Base-by-base conservation (phyloP, 2,329 filamentous ascomycete species). In the Sporothrix brasiliensis region DNA sequence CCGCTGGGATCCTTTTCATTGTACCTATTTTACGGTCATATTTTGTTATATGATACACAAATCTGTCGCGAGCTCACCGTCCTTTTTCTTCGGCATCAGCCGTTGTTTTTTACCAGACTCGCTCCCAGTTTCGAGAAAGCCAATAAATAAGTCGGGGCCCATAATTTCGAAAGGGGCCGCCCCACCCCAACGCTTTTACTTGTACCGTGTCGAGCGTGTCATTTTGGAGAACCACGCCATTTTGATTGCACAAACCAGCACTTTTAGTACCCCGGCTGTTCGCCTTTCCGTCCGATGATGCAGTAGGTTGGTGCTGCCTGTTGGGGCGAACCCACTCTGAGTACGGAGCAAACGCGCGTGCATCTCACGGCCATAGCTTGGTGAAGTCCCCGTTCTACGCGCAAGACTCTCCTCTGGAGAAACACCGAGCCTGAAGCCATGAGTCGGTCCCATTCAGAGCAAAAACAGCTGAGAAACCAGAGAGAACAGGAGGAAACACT, bases 171-270 rank as follows among this genome's bases (percentile, higher is more conserved):
- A 58, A 21, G 68, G 50, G 68, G 68, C 41, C 60, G 54, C 67
- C 54, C 69, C 69, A 68, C 65, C 47, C 30, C 63, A 67, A 63
- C 58, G 39, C 67, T 63, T 50, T 68, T 58, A 21, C 50, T 68
- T 14, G 70, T 39, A 39, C 41, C 34, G 30, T 39, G 27, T 19
- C 27, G 9, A 24, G 24, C 24, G 24, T 24, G 24, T 24, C 24
- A 24, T 24, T 65, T 47, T 58, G 34, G 41, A 69, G 41, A 69
- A 71, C 69, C 72, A 73, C 71, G 72, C 72, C 72, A 73, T 71
- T 71, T 70, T 27, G n/a, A 4, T 44, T 30, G 11, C 56, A 14
- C 6, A 7, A 63, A 61, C 19, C 56, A 9, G 24, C 44, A 44
- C 27, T 56, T 52, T 53, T 34, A 56, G 47, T 44, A 50, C 21